Conservation (phyloP, 108 stramenopile genomes). For the Cyclotella choctawhatcheeana region DNA sequence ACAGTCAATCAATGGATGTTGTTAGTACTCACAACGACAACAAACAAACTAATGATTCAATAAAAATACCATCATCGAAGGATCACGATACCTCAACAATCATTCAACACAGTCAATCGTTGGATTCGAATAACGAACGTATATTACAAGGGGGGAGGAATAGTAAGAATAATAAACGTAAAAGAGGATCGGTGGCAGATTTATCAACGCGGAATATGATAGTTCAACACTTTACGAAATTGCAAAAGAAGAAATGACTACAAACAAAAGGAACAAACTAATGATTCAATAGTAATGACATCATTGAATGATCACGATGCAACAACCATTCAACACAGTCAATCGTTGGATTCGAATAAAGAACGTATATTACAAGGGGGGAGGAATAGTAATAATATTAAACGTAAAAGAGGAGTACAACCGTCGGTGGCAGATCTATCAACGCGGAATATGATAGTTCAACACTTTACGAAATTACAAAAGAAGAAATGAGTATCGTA, state of each 20-base stretch:
- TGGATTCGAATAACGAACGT: background rate
- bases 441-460: background rate
- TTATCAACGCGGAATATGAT: background rate
- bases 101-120: no score
- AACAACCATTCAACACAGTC: no score
- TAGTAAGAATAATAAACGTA: no score
- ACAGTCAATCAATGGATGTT: no score
- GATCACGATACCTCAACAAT: no score
- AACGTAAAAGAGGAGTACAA: background rate
- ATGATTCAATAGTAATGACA: no score
- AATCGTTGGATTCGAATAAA: background rate
- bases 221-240: background rate
- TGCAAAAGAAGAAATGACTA: background rate
- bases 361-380: background rate
- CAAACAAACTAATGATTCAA: no score
- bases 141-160: background rate
- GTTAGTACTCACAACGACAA: no score
- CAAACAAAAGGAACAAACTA: no score
- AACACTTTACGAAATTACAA: background rate
- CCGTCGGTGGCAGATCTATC: background rate
- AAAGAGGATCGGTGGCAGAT: background rate
- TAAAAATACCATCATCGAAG: no score
- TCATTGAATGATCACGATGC: no score
- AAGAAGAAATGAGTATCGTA: background rate
- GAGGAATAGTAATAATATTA: no score